Evolutionary conservation across 371 early-diverging fungal genomes (phyloP), one percentile per base, ranked within the genome.

Genomic region (Rhizopus stolonifer): DNA sequence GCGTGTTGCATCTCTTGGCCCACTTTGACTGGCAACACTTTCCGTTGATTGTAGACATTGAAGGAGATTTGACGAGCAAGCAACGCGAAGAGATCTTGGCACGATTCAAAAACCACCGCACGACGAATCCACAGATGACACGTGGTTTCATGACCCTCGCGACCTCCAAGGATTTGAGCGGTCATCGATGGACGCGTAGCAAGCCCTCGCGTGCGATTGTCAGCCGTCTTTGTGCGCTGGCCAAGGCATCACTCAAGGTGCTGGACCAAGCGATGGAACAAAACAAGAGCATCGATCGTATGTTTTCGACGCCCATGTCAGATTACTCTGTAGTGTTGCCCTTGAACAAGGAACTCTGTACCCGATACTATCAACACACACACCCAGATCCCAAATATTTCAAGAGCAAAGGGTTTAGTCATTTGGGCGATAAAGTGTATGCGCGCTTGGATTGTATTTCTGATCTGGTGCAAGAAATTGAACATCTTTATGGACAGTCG

Each of bases 1-100:
- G 93, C 45, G 84, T 85, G 2, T 61, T 96, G 59, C 72, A 73
- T 29, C 61, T 94, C 26, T 55, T 96, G 46, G 75, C 83, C 9
- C 58, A 60, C 4, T 92, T 88, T 85, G 82, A 86, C 56, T 94
- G 89, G 87, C 69, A 77, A 46, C 72, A 73, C 26, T 86, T 86
- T 36, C 82, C 92, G 6, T 64, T 94, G 46, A 76, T 89, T 21
- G 89, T 93, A 0, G 91, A 93, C 65, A 74, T 91, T 46, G 83
- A 85, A 45, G 77, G 74, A 17, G 86, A 84, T 39, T 64, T 82
- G 65, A 70, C 76, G 5, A 33, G 60, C 17, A 70, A 60, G 49
- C 69, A 74, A 36, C 70, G 79, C 19, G 77, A 76, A 58, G 54
- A 68, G 32, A 77, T 72, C 26, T 58, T 61, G n/a, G 51, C 65